Evolutionary conservation across 2,329 filamentous ascomycete genomes (phyloP).

Genomic region (Pezicula rhizophila): DNA sequence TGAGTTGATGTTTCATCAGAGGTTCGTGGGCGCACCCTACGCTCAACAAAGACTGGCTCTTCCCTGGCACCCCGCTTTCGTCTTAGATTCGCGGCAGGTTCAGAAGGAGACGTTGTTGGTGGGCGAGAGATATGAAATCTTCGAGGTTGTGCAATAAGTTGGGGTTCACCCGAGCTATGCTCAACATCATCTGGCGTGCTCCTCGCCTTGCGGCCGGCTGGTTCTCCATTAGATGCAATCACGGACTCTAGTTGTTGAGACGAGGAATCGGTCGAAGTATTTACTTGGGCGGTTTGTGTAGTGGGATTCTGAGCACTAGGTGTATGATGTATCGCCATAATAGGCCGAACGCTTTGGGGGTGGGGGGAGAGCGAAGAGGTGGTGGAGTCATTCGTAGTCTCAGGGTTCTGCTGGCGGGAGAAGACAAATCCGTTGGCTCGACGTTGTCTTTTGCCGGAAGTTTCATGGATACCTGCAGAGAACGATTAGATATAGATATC

Average conservation of each 20-base stretch:
- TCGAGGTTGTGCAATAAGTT: slow-evolving; percentile 31
- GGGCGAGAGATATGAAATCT: slow-evolving; percentile 50
- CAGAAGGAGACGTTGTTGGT: slow-evolving; percentile 17
- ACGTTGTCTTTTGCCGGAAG: slow-evolving; percentile 18
- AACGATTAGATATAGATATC: slow-evolving; percentile 1
- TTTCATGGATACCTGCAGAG: slow-evolving; percentile 23
- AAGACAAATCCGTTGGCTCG: slow-evolving; percentile 22
- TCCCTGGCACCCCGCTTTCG: slow-evolving; percentile 15
- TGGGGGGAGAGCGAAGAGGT: not conserved
- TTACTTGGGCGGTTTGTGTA: not conserved
- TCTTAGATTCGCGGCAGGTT: not conserved
- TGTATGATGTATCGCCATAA: slow-evolving; percentile 15
- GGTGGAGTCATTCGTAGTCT: not conserved
- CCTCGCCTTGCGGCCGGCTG: too few species aligned
- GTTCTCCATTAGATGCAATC: not conserved
- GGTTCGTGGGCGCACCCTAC: slow-evolving; percentile 32
- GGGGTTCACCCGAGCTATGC: not conserved
- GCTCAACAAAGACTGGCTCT: slow-evolving; percentile 51
- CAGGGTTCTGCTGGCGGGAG: slow-evolving; percentile 16
- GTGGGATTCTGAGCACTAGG: slow-evolving; percentile 6
- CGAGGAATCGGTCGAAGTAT: not conserved
- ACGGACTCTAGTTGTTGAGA: not conserved
- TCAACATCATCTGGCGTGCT: too few species aligned
- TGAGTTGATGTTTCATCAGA: slow-evolving; percentile 17
- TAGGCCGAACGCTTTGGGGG: slow-evolving; percentile 8